Percentiles rank a stretch among this genome's conserved stretches.
phyloP scores from a whole-genome alignment of 768 basidiomycete genomes.

The Russula sp. region DNA sequence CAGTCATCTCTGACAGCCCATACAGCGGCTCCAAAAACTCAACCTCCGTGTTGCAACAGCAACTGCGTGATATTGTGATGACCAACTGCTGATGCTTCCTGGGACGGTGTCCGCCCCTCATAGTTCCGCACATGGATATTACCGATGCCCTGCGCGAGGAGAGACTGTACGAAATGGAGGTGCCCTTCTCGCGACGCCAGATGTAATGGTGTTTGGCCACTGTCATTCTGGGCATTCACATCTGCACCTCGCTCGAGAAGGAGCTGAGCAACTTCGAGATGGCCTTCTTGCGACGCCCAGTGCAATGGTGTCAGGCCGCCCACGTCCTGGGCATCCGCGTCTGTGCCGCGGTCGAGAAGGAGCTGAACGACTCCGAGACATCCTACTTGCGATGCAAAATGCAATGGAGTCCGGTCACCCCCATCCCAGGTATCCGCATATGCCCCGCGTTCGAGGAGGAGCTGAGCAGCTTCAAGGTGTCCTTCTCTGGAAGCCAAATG shows the following conservation, averaged over 20 bases:
- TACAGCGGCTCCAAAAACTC: not conserved
- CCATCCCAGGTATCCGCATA: not conserved
- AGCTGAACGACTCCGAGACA: too few species aligned
- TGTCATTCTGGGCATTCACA: not conserved
- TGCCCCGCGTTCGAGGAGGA: not conserved
- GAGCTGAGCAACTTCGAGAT: not conserved
- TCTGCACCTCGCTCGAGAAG: not conserved
- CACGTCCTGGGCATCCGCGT: not conserved
- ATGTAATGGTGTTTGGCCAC: not conserved
- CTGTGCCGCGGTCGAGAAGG: too few species aligned
- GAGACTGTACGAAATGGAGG: not conserved
- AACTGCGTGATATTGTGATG: not conserved
- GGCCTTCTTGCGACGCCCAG: not conserved
- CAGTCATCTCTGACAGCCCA: not conserved
- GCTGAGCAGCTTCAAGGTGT: not conserved
- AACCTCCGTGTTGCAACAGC: not conserved
- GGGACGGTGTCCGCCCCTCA: not conserved
- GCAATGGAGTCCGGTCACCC: too few species aligned
- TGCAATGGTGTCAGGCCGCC: not conserved
- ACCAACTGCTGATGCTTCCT: not conserved
- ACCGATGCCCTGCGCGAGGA: not conserved
- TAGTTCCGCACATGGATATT: not conserved
- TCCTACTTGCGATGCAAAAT: not conserved
- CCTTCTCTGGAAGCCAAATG: not conserved
- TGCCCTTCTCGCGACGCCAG: not conserved